Evolutionary conservation across 176 grass and related monocot species (phyloP), one percentile per base, ranked within the genome.

Genomic region (Tuctoria greenei): DNA sequence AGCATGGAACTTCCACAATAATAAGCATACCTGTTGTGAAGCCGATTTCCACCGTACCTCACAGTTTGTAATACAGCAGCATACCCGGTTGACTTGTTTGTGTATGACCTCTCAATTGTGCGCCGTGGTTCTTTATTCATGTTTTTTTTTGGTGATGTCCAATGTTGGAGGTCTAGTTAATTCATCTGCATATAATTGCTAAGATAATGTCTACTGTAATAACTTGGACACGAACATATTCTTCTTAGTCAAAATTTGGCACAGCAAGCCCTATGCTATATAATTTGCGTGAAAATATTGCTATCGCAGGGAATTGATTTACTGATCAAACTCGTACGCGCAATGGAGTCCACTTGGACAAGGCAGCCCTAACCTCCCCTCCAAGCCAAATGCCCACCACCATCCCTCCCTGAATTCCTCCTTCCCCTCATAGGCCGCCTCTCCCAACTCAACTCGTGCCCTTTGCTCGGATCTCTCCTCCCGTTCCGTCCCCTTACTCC

Each of bases 1-100:
- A 79, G 18, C 74, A 67, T 26, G 20, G 31, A 38, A 78, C 80
- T 67, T 87, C 57, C 23, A 37, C 47, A 82, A 66, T 55, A 78
- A 66, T 71, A 66, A 31, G 56, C 72, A 39, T 1, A 39, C 63
- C 43, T 21, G 42, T 55, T 57, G 37, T 73, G 50, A 42, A 79
- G n/a, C 55, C 67, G 4, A 8, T 70, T 83, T 69, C 69, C 9
- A n/a, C 8, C 75, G 3, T n/a, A n/a, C n/a, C n/a, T 67, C 54
- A 40, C 26, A 51, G 17, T 56, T 79, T 83, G 80, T 69, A 83
- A 79, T 63, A 46, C 74, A 64, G 20, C 7, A 64, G 35, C 36
- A 36, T 10, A n/a, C 7, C 14, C 2, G 75, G 35, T 13, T 81
- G 35, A 28, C 54, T 80, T 60, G 0, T 28, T 15, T 70, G 18